A percentile compares a stretch with the other conserved stretches of the same genome.
Evolutionary conservation across 108 stramenopile genomes (phyloP).

Genomic region (Aurantiochytrium sp.): DNA sequence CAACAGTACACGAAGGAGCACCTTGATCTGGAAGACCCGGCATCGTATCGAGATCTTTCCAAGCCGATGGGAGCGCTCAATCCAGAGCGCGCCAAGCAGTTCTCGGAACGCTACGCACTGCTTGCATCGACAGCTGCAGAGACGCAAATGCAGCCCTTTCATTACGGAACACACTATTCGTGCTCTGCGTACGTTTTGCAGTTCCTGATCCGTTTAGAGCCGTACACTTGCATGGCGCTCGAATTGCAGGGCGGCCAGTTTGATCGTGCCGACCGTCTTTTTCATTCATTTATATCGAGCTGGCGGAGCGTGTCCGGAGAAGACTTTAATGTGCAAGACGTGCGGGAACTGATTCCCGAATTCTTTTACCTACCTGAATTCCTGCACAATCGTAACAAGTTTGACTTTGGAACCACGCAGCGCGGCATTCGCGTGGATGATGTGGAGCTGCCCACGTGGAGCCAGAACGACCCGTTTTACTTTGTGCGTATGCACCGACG

Average conservation of each 20-base stretch:
- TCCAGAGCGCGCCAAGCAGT: background rate
- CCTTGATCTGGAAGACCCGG: slow-evolving; percentile 72
- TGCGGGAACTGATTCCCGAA: slow-evolving; percentile 87
- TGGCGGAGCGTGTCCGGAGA: slow-evolving; percentile 71
- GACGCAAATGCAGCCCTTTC: slow-evolving; percentile 30
- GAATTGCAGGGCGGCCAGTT: slow-evolving; percentile 84
- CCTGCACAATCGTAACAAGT: slow-evolving; percentile 69
- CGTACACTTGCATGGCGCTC: slow-evolving; percentile 78
- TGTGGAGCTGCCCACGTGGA: slow-evolving; percentile 81
- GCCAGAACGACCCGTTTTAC: slow-evolving; percentile 67
- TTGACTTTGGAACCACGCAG: slow-evolving; percentile 79
- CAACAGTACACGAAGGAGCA: slow-evolving; percentile 74
- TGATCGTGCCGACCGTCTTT: slow-evolving; percentile 89
- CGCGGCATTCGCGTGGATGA: slow-evolving; percentile 70
- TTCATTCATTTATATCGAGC: slow-evolving; percentile 61
- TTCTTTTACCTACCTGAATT: slow-evolving; percentile 90
- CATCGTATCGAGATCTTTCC: slow-evolving; percentile 78
- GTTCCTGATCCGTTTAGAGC: slow-evolving; percentile 75
- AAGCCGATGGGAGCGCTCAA: slow-evolving; percentile 83
- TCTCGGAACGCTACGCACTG: slow-evolving; percentile 23
- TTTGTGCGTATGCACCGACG: slow-evolving; percentile 26
- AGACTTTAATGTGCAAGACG: background rate
- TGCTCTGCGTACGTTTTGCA: slow-evolving; percentile 81
- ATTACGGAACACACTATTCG: slow-evolving; percentile 92
- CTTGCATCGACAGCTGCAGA: slow-evolving; percentile 14